A percentile compares a stretch with the other conserved stretches of the same genome.
phyloP scores from a whole-genome alignment of 805 yeast species.

The Saccharomycopsis vini region DNA sequence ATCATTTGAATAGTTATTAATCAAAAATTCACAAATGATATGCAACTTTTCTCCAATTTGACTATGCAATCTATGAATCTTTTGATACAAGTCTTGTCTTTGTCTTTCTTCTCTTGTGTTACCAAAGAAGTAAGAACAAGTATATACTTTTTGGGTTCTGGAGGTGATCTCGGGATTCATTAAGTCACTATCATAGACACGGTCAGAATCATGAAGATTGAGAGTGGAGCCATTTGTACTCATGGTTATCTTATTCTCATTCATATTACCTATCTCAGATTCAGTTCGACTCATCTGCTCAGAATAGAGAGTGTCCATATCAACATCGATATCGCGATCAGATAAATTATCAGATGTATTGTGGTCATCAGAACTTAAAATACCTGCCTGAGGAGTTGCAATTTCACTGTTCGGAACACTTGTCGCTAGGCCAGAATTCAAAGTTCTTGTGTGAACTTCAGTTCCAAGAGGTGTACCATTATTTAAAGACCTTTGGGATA shows the following conservation, averaged over 20 bases:
- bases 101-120: constrained; percentile 38
- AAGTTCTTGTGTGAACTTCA: not conserved
- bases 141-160: constrained; percentile 53
- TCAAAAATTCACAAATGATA: constrained; percentile 39
- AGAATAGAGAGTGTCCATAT: not conserved
- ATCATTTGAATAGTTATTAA: constrained; percentile 48
- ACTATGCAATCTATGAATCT: constrained; percentile 53
- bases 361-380: not conserved
- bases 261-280: too few species aligned
- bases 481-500: constrained; percentile 11
- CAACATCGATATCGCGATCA: too few species aligned
- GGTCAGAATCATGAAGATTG: constrained; percentile 30
- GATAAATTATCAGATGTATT: not conserved
- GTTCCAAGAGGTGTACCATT: not conserved
- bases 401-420: constrained; percentile 1
- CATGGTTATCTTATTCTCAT: too few species aligned
- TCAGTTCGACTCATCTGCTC: not conserved
- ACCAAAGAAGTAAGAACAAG: constrained; percentile 59
- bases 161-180: constrained; percentile 48
- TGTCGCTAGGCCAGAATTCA: not conserved
- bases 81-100: constrained; percentile 34
- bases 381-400: constrained; percentile 1
- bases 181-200: constrained; percentile 27
- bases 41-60: constrained; percentile 59
- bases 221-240: too few species aligned